Percentiles rank a stretch among this genome's conserved stretches.
Evolutionary conservation across 345 rosid species (phyloP).

Genomic region (Physaria fendleri): DNA sequence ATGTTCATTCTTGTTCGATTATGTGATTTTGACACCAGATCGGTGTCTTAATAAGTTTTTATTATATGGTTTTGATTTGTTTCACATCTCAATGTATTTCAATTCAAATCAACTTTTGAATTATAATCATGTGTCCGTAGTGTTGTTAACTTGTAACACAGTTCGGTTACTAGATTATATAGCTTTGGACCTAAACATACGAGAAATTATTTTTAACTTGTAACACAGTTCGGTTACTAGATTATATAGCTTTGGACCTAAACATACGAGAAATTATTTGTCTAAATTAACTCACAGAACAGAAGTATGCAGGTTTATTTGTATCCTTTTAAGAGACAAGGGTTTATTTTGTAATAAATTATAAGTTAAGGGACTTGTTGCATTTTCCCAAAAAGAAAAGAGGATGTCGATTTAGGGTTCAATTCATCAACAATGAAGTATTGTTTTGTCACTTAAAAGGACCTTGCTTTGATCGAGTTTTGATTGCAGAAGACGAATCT

Average conservation of each 20-base stretch:
- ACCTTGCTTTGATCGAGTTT: not conserved
- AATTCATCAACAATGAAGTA: not conserved
- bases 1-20: constrained; percentile 39
- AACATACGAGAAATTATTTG: no score
- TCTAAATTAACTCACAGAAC: no score
- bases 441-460: not conserved
- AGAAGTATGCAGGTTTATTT: not conserved
- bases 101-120: not conserved
- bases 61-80: not conserved
- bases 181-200: not conserved
- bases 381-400: not conserved
- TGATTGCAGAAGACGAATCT: constrained; percentile 8
- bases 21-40: constrained; percentile 31
- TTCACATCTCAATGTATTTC: not conserved
- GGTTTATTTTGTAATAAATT: constrained; percentile 1
- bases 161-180: not conserved
- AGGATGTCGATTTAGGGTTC: constrained; percentile 16
- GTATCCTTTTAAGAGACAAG: not conserved
- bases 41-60: not conserved
- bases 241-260: not conserved
- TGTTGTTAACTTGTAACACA: no score
- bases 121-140: not conserved
- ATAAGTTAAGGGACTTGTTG: not conserved
- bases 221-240: not conserved
- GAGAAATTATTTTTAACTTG: no score